Evolutionary conservation across 768 basidiomycete species (phyloP).

Genomic region (Hydnomerulius pinastri): DNA sequence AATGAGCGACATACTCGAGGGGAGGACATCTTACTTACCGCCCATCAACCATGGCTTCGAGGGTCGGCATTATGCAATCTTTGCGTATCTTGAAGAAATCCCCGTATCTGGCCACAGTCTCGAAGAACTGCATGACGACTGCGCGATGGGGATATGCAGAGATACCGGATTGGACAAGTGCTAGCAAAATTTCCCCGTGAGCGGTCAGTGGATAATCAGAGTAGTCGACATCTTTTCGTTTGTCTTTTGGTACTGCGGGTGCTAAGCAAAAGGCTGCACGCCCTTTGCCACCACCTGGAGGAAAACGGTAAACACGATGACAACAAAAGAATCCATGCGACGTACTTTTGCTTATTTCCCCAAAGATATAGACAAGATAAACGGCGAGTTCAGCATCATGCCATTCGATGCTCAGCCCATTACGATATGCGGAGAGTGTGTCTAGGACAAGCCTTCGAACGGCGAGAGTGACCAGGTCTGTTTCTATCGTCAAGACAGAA

Average conservation of each 20-base stretch:
- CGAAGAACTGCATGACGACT: slow-evolving; percentile 90
- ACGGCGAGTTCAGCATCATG: slow-evolving; percentile 90
- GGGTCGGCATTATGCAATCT: slow-evolving; percentile 81
- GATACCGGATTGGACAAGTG: slow-evolving; percentile 82
- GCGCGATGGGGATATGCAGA: slow-evolving; percentile 80
- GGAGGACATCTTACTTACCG: slow-evolving; percentile 52
- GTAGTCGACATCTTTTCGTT: slow-evolving; percentile 67
- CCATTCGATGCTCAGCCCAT: slow-evolving; percentile 74
- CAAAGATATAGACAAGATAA: slow-evolving; percentile 93
- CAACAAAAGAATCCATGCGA: slow-evolving; percentile 1
- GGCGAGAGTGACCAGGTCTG: slow-evolving; percentile 77
- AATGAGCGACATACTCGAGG: slow-evolving; percentile 1
- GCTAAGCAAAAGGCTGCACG: slow-evolving; percentile 85
- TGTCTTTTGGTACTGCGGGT: slow-evolving; percentile 66
- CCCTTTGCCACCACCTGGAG: slow-evolving; percentile 73
- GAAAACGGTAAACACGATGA: slow-evolving; percentile 6
- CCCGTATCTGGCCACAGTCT: slow-evolving; percentile 86
- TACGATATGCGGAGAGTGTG: slow-evolving; percentile 69
- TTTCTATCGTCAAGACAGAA: slow-evolving; percentile 82
- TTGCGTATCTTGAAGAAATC: slow-evolving; percentile 97
- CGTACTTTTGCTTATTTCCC: slow-evolving; percentile 89
- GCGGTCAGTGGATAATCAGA: slow-evolving; percentile 82
- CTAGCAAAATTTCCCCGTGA: slow-evolving; percentile 87
- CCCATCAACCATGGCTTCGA: slow-evolving; percentile 84
- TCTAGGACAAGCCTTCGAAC: slow-evolving; percentile 72